Evolutionary conservation across 2,329 filamentous ascomycete species (phyloP).

Genomic region (Botrytis aclada): DNA sequence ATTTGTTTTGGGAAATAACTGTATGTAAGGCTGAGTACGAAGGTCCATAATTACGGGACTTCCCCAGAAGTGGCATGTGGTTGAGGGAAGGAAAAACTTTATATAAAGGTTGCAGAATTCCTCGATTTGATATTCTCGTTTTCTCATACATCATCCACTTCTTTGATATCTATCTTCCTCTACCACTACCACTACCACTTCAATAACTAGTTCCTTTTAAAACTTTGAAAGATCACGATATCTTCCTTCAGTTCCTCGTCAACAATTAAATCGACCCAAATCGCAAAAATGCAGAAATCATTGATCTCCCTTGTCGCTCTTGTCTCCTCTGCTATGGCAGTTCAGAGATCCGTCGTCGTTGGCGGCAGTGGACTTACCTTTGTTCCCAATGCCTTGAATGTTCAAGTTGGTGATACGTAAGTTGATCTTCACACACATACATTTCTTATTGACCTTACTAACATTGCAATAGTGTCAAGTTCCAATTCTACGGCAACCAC

Average conservation of each 20-base stretch:
- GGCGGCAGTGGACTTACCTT: conserved; percentile 58
- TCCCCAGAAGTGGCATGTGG: background rate
- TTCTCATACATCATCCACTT: background rate
- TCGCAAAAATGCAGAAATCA: conserved; percentile 1
- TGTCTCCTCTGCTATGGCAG: background rate
- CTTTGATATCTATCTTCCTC: background rate
- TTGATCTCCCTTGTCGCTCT: background rate
- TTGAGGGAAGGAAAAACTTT: background rate
- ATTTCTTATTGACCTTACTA: conserved; percentile 59
- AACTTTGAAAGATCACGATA: background rate
- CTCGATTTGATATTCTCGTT: background rate
- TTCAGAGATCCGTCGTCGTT: conserved; percentile 59
- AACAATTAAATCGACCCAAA: background rate
- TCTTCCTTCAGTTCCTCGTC: background rate
- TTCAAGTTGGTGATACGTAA: conserved; percentile 50
- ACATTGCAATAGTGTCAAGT: background rate
- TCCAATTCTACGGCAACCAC: conserved; percentile 56
- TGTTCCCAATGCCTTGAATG: conserved; percentile 63
- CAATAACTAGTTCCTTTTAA: background rate
- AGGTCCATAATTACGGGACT: background rate
- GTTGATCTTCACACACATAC: conserved; percentile 50
- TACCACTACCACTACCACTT: background rate
- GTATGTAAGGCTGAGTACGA: conserved; percentile 10
- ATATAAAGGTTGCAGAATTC: background rate
- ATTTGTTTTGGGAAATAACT: background rate